Percentiles rank a stretch among this genome's conserved stretches.
These are phyloP conservation scores for Sphaerobolus stellatus DNA, from an alignment of 1,284 basidiomycete species.

Conservation along the genomic window DNA sequence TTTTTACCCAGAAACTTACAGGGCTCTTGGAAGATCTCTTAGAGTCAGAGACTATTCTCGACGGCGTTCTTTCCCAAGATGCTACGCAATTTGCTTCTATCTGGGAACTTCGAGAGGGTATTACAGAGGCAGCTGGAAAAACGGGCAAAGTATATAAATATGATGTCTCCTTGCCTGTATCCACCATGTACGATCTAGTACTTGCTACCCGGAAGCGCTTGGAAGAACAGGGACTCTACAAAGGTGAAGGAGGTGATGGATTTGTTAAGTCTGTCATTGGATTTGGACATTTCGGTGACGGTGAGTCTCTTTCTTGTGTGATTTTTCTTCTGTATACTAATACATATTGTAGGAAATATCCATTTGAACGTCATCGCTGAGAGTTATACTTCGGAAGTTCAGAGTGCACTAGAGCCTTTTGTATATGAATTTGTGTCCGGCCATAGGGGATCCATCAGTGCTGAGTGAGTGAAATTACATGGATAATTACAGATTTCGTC, in stretches of 20 bases:
- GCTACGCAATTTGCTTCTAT: slow-evolving; percentile 87
- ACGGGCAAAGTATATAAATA: slow-evolving; percentile 98
- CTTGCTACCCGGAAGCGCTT: slow-evolving; percentile 79
- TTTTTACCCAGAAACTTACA: slow-evolving; percentile 74
- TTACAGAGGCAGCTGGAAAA: slow-evolving; percentile 93
- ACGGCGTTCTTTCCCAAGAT: slow-evolving; percentile 91
- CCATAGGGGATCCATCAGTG: slow-evolving; percentile 17
- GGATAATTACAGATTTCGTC: background rate
- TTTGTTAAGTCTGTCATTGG: slow-evolving; percentile 84
- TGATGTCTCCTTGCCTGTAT: slow-evolving; percentile 90
- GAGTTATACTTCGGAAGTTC: slow-evolving; percentile 80
- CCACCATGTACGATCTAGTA: slow-evolving; percentile 88
- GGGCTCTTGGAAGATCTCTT: slow-evolving; percentile 80
- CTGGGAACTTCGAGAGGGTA: slow-evolving; percentile 93
- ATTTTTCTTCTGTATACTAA: background rate
- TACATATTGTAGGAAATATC: slow-evolving; percentile 67
- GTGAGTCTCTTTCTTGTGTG: background rate
- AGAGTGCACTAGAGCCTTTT: slow-evolving; percentile 89
- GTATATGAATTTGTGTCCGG: slow-evolving; percentile 85
- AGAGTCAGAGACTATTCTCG: slow-evolving; percentile 73
- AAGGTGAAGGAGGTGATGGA: slow-evolving; percentile 71
- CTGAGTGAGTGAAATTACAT: background rate
- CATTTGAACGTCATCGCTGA: slow-evolving; percentile 91
- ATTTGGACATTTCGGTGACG: slow-evolving; percentile 1
- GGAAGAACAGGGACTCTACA: slow-evolving; percentile 38